A percentile compares a stretch with the other conserved stretches of the same genome.
phyloP scores from a whole-genome alignment of 352 stramenopile species.

The Thalassiosira hispida region DNA sequence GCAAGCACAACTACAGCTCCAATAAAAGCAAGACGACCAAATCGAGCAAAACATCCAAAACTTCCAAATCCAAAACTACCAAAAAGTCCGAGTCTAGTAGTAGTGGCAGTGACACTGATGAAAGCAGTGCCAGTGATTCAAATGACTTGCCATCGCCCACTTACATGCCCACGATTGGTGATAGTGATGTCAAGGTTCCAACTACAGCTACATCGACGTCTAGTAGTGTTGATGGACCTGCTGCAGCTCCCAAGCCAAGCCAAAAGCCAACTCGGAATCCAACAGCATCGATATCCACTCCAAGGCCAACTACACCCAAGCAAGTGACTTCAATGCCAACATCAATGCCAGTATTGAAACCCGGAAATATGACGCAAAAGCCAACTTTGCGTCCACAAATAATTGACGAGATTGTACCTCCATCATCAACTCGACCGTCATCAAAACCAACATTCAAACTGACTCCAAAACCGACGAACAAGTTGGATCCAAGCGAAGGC shows the following conservation, averaged over 20 bases:
- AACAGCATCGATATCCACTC: not conserved
- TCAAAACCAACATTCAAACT: not conserved
- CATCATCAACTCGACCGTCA: too few species aligned
- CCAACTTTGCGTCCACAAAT: too few species aligned
- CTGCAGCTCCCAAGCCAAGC: not conserved
- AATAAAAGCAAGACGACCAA: too few species aligned
- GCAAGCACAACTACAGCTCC: too few species aligned
- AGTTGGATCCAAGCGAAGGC: too few species aligned
- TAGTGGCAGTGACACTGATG: not conserved
- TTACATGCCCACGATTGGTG: not conserved
- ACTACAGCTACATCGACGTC: too few species aligned
- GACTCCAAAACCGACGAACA: too few species aligned
- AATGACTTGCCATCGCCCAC: not conserved
- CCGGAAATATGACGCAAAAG: too few species aligned
- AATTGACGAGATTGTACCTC: too few species aligned
- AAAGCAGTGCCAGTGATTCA: not conserved
- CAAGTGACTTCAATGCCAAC: not conserved
- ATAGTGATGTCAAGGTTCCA: not conserved
- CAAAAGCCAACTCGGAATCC: not conserved
- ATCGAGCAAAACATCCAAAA: too few species aligned
- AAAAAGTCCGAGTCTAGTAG: not conserved
- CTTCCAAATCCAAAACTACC: not conserved
- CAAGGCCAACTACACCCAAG: not conserved
- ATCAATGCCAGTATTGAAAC: too few species aligned
- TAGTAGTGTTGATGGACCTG: not conserved